Evolutionary conservation across 106 monocot genomes (phyloP).

Genomic region (Narthecium ossifragum): DNA sequence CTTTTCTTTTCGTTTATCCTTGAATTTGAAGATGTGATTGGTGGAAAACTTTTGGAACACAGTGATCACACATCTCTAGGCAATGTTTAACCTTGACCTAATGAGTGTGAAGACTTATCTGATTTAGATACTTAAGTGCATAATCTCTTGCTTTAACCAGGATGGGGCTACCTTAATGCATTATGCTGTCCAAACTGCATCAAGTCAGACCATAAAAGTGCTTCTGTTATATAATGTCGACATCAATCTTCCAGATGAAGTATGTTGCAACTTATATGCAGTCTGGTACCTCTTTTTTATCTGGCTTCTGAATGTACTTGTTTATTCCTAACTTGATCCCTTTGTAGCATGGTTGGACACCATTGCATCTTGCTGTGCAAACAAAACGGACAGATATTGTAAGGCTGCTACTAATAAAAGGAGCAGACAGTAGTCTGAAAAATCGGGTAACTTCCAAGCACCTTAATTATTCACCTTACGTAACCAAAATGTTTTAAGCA

Average conservation of each 20-base stretch:
- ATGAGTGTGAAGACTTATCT: no score
- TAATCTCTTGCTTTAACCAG: constrained; percentile 37
- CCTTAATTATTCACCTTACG: background rate
- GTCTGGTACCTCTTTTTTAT: background rate
- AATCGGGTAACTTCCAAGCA: constrained; percentile 41
- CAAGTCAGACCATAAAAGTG: constrained; percentile 72
- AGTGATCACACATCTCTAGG: no score
- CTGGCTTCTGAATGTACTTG: constrained; percentile 1
- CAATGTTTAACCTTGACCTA: no score
- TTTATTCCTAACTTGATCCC: background rate
- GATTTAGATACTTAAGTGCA: no score
- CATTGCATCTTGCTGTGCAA: constrained; percentile 97
- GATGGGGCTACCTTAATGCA: constrained; percentile 95
- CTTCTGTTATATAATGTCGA: constrained; percentile 90
- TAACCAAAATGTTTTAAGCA: background rate
- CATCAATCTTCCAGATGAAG: constrained; percentile 80
- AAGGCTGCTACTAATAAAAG: constrained; percentile 85
- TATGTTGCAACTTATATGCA: constrained; percentile 18
- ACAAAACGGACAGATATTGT: constrained; percentile 77
- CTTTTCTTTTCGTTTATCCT: no score
- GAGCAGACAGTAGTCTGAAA: constrained; percentile 68
- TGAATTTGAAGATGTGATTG: no score
- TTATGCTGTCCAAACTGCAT: constrained; percentile 88
- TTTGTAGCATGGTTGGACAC: constrained; percentile 95
- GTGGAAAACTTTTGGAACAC: no score